A percentile compares a stretch with the other conserved stretches of the same genome.
These are phyloP conservation scores for Coemansia sp. DNA, from an alignment of 192 early-diverging fungal genomes.

Conservation along the genomic window DNA sequence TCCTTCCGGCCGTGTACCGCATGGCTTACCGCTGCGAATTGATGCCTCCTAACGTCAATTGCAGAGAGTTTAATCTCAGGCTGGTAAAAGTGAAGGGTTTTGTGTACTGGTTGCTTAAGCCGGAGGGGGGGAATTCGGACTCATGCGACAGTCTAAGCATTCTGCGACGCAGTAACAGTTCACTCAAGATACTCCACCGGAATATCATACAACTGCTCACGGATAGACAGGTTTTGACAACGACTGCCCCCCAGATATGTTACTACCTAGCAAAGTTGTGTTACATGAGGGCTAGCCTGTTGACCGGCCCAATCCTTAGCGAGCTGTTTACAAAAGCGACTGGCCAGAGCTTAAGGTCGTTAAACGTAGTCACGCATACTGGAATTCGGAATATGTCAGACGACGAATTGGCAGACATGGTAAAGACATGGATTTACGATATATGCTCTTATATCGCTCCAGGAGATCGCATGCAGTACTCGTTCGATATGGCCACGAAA, in stretches of 20 bases:
- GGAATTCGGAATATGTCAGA: neutral
- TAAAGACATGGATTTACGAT: no score
- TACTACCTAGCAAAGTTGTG: constrained; percentile 22
- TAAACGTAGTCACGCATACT: constrained; percentile 16
- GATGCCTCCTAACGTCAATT: no score
- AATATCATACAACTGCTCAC: no score
- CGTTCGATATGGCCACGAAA: no score
- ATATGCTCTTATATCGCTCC: no score
- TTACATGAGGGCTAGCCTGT: neutral
- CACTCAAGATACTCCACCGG: neutral
- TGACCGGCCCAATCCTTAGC: constrained; percentile 1
- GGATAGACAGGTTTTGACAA: neutral
- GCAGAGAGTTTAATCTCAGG: no score
- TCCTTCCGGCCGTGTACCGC: no score
- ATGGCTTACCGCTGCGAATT: neutral
- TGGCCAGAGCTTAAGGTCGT: neutral
- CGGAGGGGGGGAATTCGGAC: neutral
- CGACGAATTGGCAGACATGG: no score
- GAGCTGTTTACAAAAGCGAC: constrained; percentile 22
- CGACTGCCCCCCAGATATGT: constrained; percentile 32
- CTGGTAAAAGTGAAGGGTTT: no score
- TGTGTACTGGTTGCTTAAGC: neutral
- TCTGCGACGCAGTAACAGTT: constrained; percentile 4
- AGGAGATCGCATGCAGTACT: no score
- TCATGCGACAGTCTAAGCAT: neutral